Evolutionary conservation across 257 asterid genomes (phyloP).

Genomic region (Lavandula angustifolia): DNA sequence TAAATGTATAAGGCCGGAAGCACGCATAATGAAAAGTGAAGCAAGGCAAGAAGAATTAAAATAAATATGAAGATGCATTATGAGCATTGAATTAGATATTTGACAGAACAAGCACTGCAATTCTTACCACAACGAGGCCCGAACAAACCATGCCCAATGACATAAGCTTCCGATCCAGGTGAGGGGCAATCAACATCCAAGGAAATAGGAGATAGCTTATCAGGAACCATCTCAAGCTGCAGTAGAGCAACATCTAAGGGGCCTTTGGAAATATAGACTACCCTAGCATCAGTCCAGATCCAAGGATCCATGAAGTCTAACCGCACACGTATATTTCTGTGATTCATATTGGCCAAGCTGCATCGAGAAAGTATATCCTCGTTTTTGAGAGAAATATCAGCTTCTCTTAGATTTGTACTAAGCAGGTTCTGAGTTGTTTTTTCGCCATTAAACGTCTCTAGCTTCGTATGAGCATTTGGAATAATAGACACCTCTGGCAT

Average conservation of each 20-base stretch:
- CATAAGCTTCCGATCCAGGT: slow-evolving; percentile 84
- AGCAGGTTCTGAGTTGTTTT: slow-evolving; percentile 32
- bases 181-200: slow-evolving; percentile 63
- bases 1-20: not conserved
- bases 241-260: slow-evolving; percentile 89
- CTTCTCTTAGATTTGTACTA: slow-evolving; percentile 34
- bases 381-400: slow-evolving; percentile 34
- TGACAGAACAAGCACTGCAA: not conserved
- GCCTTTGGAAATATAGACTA: slow-evolving; percentile 82
- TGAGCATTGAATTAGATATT: not conserved
- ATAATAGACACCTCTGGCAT: slow-evolving; percentile 38
- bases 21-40: not conserved
- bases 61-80: slow-evolving; percentile 1
- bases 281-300: slow-evolving; percentile 87
- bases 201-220: slow-evolving; percentile 67
- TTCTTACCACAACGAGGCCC: slow-evolving; percentile 93
- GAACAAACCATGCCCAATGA: slow-evolving; percentile 93
- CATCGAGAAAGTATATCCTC: slow-evolving; percentile 40
- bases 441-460: slow-evolving; percentile 35
- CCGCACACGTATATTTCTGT: slow-evolving; percentile 66
- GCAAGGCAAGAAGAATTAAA: not conserved
- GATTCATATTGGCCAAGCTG: slow-evolving; percentile 39
- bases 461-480: slow-evolving; percentile 33
- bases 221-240: slow-evolving; percentile 74
- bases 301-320: slow-evolving; percentile 82